These are phyloP conservation scores for Phylloporus sp. DNA, from an alignment of 768 basidiomycete species.

Conservation along the genomic window DNA sequence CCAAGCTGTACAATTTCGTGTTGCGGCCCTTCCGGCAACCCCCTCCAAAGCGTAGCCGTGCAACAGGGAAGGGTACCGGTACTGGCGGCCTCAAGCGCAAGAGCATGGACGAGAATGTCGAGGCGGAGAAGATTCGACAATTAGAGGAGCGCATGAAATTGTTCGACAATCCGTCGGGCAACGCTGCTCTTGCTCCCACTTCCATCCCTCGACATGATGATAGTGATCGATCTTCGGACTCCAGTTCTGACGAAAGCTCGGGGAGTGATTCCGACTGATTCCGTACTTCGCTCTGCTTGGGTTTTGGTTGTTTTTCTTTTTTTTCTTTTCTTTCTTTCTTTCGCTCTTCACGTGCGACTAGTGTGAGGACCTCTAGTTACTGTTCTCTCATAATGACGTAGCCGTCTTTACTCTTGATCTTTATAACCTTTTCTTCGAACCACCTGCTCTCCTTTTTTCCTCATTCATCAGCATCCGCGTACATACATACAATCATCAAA, in stretches of 20 bases:
- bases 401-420: conserved; percentile 32
- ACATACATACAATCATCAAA: conserved; percentile 39
- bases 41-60: conserved; percentile 56
- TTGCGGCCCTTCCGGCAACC: conserved; percentile 70
- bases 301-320: no score
- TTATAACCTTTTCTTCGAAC: conserved; percentile 32
- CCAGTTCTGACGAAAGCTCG: conserved; percentile 76
- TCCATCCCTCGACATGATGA: conserved; percentile 36
- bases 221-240: conserved; percentile 76
- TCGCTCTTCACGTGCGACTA: conserved; percentile 7
- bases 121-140: conserved; percentile 90
- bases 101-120: conserved; percentile 95
- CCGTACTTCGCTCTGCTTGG: conserved; percentile 8
- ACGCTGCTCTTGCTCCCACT: conserved; percentile 31
- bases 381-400: conserved; percentile 24
- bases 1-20: conserved; percentile 94
- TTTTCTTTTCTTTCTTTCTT: no score
- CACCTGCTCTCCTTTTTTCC: conserved; percentile 23
- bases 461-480: conserved; percentile 30
- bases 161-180: conserved; percentile 61
- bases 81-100: conserved; percentile 90
- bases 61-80: conserved; percentile 69
- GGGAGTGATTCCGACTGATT: conserved; percentile 78
- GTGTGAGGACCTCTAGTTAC: conserved; percentile 26
- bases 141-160: conserved; percentile 84